These are phyloP conservation scores for Ceraceosorus bombacis DNA, from an alignment of 1,284 basidiomycete species.

Conservation along the genomic window DNA sequence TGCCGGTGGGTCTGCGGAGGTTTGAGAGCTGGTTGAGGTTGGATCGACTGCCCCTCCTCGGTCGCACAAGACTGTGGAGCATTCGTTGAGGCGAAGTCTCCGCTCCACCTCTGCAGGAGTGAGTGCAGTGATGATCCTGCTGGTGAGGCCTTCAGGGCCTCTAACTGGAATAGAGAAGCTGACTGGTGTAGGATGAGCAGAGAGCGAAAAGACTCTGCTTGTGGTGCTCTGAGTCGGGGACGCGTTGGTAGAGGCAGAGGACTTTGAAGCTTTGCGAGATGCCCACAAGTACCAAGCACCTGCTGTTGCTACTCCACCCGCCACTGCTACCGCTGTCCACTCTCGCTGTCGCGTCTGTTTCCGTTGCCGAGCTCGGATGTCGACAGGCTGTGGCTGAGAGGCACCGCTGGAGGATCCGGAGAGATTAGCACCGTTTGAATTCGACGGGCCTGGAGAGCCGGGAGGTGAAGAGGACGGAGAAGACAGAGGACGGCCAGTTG, in stretches of 20 bases:
- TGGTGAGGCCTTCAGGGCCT: slow-evolving; percentile 20
- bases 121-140: slow-evolving; percentile 41
- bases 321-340: slow-evolving; percentile 44
- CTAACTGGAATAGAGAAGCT: slow-evolving; percentile 15
- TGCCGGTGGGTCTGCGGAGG: not conserved
- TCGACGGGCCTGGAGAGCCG: no score
- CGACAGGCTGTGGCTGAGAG: no score
- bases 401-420: no score
- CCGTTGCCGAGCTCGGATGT: not conserved
- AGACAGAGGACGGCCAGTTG: no score
- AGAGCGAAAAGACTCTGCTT: slow-evolving; percentile 17
- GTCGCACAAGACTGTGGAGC: slow-evolving; percentile 37
- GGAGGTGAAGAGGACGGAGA: no score
- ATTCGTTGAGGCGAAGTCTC: slow-evolving; percentile 37
- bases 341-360: slow-evolving; percentile 14
- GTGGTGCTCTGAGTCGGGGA: slow-evolving; percentile 16
- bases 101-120: slow-evolving; percentile 37
- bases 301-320: slow-evolving; percentile 40
- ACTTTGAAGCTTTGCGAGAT: slow-evolving; percentile 13
- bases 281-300: slow-evolving; percentile 46
- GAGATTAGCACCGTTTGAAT: no score
- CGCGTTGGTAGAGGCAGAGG: not conserved
- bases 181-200: slow-evolving; percentile 39
- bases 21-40: no score
- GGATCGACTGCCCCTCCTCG: no score